A percentile compares a stretch with the other conserved stretches of the same genome.
Conservation (phyloP, 495 filamentous ascomycete genomes). For the Xylaria curta region DNA sequence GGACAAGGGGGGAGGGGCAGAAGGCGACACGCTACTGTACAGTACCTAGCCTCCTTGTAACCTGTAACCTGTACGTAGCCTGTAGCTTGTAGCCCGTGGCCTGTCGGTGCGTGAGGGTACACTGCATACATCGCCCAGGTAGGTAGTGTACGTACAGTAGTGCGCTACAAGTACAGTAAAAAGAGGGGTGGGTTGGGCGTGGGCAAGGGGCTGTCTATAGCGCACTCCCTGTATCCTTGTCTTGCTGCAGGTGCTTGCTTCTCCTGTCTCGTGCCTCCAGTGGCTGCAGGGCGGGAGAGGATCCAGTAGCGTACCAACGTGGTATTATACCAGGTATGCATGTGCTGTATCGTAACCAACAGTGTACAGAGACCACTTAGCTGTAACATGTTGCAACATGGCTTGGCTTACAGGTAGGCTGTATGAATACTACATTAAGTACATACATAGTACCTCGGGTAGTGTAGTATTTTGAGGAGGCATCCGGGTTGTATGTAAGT, state of each 20-base stretch:
- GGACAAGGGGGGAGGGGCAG: neutral
- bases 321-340: slow-evolving; percentile 11
- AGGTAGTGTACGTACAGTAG: neutral
- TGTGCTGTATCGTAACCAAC: neutral
- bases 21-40: neutral
- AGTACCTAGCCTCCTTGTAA: too few relatives aligned
- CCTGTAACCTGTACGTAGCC: neutral
- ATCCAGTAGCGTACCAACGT: slow-evolving; percentile 14
- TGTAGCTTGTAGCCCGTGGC: neutral
- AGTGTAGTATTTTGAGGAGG: neutral
- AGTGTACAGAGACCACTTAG: neutral
- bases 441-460: neutral
- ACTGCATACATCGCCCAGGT: neutral
- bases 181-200: slow-evolving; percentile 7
- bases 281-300: slow-evolving; percentile 16
- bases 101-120: slow-evolving; percentile 1
- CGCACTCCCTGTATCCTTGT: slow-evolving; percentile 3
- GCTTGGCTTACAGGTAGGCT: slow-evolving; percentile 1
- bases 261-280: slow-evolving; percentile 17
- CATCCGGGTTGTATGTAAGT: neutral
- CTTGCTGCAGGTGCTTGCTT: slow-evolving; percentile 3
- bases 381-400: neutral
- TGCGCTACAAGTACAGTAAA: slow-evolving; percentile 13
- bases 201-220: slow-evolving; percentile 8
- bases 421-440: neutral